phyloP scores from a whole-genome alignment of 2,329 filamentous ascomycete species.

The Camptophora hylomeconis region DNA sequence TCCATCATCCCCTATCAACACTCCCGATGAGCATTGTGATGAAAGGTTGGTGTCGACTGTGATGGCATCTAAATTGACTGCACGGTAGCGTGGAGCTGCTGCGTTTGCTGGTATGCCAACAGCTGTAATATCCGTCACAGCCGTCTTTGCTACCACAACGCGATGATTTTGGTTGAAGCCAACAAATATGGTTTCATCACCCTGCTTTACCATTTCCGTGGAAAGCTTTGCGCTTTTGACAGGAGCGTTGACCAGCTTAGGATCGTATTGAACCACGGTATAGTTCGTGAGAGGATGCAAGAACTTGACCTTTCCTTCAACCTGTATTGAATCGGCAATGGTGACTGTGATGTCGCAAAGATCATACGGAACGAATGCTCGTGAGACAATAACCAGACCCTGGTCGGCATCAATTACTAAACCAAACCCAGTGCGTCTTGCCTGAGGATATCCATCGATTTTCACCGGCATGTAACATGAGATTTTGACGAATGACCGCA shows the following conservation, averaged over 20 bases:
- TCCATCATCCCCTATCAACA: slow-evolving; percentile 77
- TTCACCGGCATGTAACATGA: slow-evolving; percentile 90
- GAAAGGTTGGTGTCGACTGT: slow-evolving; percentile 90
- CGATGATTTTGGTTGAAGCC: slow-evolving; percentile 96
- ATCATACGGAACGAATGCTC: slow-evolving; percentile 90
- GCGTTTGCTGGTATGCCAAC: slow-evolving; percentile 92
- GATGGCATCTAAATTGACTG: slow-evolving; percentile 91
- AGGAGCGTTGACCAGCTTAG: slow-evolving; percentile 80
- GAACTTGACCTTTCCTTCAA: slow-evolving; percentile 89
- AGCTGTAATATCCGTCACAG: slow-evolving; percentile 92
- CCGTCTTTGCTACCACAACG: slow-evolving; percentile 85
- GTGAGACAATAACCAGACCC: slow-evolving; percentile 83
- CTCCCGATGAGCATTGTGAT: slow-evolving; percentile 84
- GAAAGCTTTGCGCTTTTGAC: slow-evolving; percentile 81
- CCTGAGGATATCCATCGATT: slow-evolving; percentile 93
- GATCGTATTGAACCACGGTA: slow-evolving; percentile 88
- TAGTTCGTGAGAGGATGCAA: slow-evolving; percentile 96
- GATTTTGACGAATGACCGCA: slow-evolving; percentile 88
- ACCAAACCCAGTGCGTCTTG: slow-evolving; percentile 87
- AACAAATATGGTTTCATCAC: slow-evolving; percentile 87
- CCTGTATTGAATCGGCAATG: slow-evolving; percentile 90
- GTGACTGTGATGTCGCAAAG: slow-evolving; percentile 93
- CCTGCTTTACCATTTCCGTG: slow-evolving; percentile 72
- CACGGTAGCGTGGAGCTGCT: slow-evolving; percentile 80
- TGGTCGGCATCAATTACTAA: slow-evolving; percentile 96